Base-by-base conservation (phyloP, 495 filamentous ascomycete genomes). In the Mycothermus thermophilus region DNA sequence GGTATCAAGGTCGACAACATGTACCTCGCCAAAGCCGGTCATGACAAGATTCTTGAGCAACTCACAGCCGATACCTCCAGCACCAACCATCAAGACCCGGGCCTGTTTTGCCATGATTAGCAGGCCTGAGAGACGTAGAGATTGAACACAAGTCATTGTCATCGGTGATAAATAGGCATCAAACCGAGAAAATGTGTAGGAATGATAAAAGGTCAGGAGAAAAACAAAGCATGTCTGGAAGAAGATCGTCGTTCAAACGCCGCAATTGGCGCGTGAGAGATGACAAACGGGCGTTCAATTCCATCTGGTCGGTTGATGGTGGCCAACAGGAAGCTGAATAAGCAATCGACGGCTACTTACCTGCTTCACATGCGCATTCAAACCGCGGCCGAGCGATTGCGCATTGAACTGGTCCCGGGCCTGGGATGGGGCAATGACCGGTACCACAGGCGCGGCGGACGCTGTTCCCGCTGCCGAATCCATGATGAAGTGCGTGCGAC, bases 41-140 rank as follows among this genome's bases (percentile, higher is more conserved):
- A 93, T 74, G 34, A 87, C 83, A 37, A 99, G 77, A 60, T 96
- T 93, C 67, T 99, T 99, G 37, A 99, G 69, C 4, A 99, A 73
- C 58, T 99, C 90, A 59, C 90, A 99, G 38, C 90, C 90, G 52
- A 99, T 96, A 27, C 90, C 90, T 39, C 90, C 90, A 28, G 90
- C 90, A 41, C 90, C 90, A 29, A 99, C 87, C 64, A 99, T 82
- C 15, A 99, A 66, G 20, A 95, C 80, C 28, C 79, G 80, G 33
- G 87, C 73, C 88, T 93, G 64, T 42, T 44, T 38, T 24, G 40
- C 21, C 20, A 22, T 32, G 5, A 52, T 62, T 43, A 66, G 57
- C 48, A 28, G 31, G 8, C 6, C 22, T 6, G 11, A n/a, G n/a
- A n/a, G n/a, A n/a, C n/a, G n/a, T n/a, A n/a, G n/a, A n/a, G n/a